Percentiles rank a stretch among this genome's conserved stretches.
phyloP scores from a whole-genome alignment of 2,329 filamentous ascomycete genomes.

The Arthrobotrys sphaeroides region DNA sequence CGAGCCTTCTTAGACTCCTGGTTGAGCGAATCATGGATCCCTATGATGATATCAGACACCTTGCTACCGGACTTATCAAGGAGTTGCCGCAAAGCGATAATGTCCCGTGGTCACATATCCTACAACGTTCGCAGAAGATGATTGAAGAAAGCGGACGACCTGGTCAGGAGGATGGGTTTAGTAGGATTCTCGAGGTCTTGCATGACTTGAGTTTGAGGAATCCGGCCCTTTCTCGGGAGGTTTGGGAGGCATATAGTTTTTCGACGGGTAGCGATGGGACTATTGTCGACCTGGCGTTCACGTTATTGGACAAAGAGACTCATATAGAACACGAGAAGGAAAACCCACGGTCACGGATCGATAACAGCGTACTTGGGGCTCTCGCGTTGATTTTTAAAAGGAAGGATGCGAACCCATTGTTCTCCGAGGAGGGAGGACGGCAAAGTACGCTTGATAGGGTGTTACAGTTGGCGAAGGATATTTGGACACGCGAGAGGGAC shows the following conservation, averaged over 20 bases:
- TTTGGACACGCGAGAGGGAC: slow-evolving; percentile 79
- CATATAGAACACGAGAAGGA: slow-evolving; percentile 58
- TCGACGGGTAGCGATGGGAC: slow-evolving; percentile 19
- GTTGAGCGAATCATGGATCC: slow-evolving; percentile 85
- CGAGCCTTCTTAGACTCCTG: slow-evolving; percentile 69
- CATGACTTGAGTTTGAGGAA: slow-evolving; percentile 33
- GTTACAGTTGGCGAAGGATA: slow-evolving; percentile 70
- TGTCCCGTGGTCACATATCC: slow-evolving; percentile 64
- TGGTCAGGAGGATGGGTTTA: slow-evolving; percentile 91
- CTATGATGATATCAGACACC: slow-evolving; percentile 86
- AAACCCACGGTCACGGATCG: slow-evolving; percentile 66
- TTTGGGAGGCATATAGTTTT: slow-evolving; percentile 10
- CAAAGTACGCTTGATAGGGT: slow-evolving; percentile 62
- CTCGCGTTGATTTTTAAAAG: slow-evolving; percentile 41
- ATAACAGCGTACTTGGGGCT: slow-evolving; percentile 61
- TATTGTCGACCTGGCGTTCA: slow-evolving; percentile 17
- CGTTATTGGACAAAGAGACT: slow-evolving; percentile 12
- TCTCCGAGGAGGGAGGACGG: slow-evolving; percentile 64
- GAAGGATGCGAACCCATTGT: slow-evolving; percentile 58
- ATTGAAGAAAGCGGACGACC: slow-evolving; percentile 80
- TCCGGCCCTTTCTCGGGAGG: slow-evolving; percentile 16
- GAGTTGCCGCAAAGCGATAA: slow-evolving; percentile 62
- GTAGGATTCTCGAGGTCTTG: slow-evolving; percentile 69
- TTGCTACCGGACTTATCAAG: slow-evolving; percentile 66
- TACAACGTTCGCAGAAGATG: slow-evolving; percentile 67